These are phyloP conservation scores for Hyphodiscus sp. DNA, from an alignment of 2,329 filamentous ascomycete species.

Conservation along the genomic window DNA sequence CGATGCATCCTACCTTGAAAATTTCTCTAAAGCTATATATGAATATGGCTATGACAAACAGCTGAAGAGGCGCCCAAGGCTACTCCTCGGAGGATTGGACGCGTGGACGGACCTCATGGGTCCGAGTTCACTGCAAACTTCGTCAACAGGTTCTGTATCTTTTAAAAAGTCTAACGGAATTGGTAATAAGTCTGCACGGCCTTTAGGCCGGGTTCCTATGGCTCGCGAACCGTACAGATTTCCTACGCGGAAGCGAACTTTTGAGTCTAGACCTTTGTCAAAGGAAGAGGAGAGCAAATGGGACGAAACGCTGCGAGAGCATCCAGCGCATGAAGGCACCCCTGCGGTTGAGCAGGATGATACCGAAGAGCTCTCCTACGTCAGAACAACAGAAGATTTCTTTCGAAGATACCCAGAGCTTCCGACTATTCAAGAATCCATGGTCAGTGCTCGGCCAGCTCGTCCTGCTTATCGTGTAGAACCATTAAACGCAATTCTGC, in stretches of 20 bases:
- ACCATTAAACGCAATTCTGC: conserved; percentile 25
- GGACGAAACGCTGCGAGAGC: conserved; percentile 67
- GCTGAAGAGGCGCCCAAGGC: conserved; percentile 64
- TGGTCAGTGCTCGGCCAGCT: conserved; percentile 36
- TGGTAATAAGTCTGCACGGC: conserved; percentile 34
- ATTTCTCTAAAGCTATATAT: conserved; percentile 71
- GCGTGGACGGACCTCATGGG: conserved; percentile 86
- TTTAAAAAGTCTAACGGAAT: conserved; percentile 34
- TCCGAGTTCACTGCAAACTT: conserved; percentile 39
- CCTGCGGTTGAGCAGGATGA: conserved; percentile 38
- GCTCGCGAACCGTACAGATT: conserved; percentile 29
- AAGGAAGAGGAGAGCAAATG: conserved; percentile 75
- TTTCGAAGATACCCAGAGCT: conserved; percentile 73
- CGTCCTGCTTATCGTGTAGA: conserved; percentile 7
- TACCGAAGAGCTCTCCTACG: conserved; percentile 45
- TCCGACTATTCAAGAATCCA: conserved; percentile 53
- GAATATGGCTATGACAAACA: conserved; percentile 78
- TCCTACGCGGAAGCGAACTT: conserved; percentile 34
- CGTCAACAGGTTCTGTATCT: conserved; percentile 40
- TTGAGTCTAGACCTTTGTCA: conserved; percentile 61
- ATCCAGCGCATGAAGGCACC: conserved; percentile 38
- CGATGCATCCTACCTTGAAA: conserved; percentile 52
- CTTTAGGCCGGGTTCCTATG: conserved; percentile 45
- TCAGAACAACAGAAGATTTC: conserved; percentile 76
- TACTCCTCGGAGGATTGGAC: conserved; percentile 76